Conservation (phyloP, 768 basidiomycete species). For the Lentinula sp. region DNA sequence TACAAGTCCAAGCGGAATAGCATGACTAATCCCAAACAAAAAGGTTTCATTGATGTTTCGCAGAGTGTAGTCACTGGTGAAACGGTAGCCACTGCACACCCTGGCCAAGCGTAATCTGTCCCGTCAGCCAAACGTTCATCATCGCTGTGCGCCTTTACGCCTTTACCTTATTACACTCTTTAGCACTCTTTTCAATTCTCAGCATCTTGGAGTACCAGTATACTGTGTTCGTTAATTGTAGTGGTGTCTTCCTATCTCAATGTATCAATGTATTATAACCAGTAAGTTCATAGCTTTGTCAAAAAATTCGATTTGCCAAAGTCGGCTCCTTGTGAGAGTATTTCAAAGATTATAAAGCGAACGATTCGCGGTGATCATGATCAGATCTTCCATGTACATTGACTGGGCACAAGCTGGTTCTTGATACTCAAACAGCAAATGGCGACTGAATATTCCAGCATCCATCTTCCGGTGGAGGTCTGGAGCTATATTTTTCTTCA, state of each 20-base stretch:
- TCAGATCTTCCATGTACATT: too few relatives aligned
- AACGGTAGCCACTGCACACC: slow-evolving; percentile 47
- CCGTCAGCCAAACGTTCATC: slow-evolving; percentile 9
- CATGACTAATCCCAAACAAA: slow-evolving; percentile 42
- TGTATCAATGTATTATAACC: not conserved
- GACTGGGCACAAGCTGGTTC: not conserved
- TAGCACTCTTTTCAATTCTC: not conserved
- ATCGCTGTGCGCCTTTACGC: not conserved
- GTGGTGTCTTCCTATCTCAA: not conserved
- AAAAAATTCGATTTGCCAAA: not conserved
- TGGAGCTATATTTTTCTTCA: slow-evolving; percentile 1
- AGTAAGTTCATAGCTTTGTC: not conserved
- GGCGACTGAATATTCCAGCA: not conserved
- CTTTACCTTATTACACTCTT: not conserved
- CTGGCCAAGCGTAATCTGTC: slow-evolving; percentile 26
- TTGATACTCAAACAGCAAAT: not conserved
- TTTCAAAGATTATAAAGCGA: not conserved
- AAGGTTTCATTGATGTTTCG: slow-evolving; percentile 67
- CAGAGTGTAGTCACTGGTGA: slow-evolving; percentile 50
- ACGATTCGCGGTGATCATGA: not conserved
- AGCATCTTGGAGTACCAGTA: not conserved
- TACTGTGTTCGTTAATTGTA: not conserved
- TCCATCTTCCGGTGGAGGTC: slow-evolving; percentile 2
- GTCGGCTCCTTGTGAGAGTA: not conserved
- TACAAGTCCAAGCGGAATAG: slow-evolving; percentile 80